Percentiles rank a stretch among this genome's conserved stretches.
phyloP scores from a whole-genome alignment of 2,329 filamentous ascomycete genomes.

The Diaporthe aspalathi region DNA sequence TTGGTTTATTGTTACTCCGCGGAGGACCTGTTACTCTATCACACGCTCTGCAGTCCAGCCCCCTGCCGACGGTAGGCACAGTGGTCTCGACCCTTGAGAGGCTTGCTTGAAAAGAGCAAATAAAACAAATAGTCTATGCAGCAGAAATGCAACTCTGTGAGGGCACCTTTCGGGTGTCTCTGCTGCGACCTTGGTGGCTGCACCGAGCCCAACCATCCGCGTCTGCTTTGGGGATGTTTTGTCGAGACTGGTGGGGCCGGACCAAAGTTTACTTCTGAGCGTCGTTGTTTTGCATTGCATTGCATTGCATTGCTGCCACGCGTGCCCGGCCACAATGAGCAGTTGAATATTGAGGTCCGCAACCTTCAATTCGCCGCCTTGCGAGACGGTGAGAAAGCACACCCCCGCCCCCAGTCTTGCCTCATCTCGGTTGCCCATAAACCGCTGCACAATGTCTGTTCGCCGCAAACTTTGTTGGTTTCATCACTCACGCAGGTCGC shows the following conservation, averaged over 20 bases:
- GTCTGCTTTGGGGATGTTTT: conserved; percentile 24
- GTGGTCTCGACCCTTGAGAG: conserved; percentile 13
- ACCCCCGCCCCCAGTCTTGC: neutral
- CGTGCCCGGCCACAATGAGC: neutral
- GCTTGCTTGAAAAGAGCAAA: neutral
- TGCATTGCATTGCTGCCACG: conserved; percentile 13
- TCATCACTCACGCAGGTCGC: neutral
- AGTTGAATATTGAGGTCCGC: too few relatives aligned
- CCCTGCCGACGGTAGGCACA: too few relatives aligned
- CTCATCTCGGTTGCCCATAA: conserved; percentile 7
- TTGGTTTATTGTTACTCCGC: too few relatives aligned
- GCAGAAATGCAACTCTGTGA: too few relatives aligned
- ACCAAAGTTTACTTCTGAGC: neutral
- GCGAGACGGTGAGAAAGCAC: neutral
- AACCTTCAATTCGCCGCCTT: conserved; percentile 6
- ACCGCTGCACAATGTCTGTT: conserved; percentile 14
- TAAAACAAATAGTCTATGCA: too few relatives aligned
- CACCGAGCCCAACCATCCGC: conserved; percentile 12
- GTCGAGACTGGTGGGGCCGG: conserved; percentile 20
- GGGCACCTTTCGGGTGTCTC: too few relatives aligned
- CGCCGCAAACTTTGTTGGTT: conserved; percentile 19
- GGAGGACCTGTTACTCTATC: neutral
- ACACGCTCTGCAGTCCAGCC: neutral
- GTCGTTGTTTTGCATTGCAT: too few relatives aligned
- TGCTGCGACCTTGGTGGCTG: conserved; percentile 8